phyloP scores from a whole-genome alignment of 192 early-diverging fungal species.

The Coemansia pectinata region DNA sequence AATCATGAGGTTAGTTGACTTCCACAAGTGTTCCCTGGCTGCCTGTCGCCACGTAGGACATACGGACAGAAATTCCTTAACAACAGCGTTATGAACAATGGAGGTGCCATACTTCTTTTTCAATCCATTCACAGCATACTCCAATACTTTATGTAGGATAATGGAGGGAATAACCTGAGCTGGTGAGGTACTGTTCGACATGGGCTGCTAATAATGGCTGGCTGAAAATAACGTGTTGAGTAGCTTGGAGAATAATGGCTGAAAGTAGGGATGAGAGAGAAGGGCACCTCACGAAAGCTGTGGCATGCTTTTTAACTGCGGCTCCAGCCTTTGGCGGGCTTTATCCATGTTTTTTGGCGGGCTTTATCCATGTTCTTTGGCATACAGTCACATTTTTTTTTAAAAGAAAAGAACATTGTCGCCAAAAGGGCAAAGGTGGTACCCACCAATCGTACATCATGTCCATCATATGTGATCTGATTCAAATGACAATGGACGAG shows the following conservation, averaged over 20 bases:
- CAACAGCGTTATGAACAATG: neutral
- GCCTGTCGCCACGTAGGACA: neutral
- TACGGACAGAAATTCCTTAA: neutral
- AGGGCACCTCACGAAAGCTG: neutral
- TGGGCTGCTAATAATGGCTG: neutral
- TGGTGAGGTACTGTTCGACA: neutral
- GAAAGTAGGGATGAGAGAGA: neutral
- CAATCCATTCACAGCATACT: neutral
- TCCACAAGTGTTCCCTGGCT: neutral
- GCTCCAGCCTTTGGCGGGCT: neutral
- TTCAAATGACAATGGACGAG: no score
- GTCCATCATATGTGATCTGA: neutral
- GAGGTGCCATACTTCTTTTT: neutral
- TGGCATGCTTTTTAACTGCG: neutral
- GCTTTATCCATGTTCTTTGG: neutral
- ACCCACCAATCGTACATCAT: neutral
- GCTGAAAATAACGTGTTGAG: neutral
- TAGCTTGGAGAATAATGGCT: neutral
- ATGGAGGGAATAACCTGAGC: neutral
- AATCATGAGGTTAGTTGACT: neutral
- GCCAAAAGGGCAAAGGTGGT: neutral
- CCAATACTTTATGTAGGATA: neutral
- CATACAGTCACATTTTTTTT: neutral
- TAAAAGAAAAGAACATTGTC: neutral
- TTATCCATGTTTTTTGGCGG: neutral